A percentile compares a stretch with the other conserved stretches of the same genome.
phyloP scores from a whole-genome alignment of 441 rosid species.

The Erodium moschatum region DNA sequence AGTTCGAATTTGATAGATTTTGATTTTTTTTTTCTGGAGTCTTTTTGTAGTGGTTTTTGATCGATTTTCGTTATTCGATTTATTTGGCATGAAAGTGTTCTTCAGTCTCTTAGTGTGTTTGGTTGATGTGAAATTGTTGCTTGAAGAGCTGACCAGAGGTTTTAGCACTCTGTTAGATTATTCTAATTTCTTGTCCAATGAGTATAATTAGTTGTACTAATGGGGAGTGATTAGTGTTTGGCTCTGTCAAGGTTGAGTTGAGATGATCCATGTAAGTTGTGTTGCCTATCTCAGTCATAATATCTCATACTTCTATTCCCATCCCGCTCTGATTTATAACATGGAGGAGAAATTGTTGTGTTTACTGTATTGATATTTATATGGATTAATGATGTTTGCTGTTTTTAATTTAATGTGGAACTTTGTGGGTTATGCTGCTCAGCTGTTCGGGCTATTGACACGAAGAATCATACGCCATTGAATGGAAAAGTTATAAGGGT shows the following conservation, averaged over 20 bases:
- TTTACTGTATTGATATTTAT: no score
- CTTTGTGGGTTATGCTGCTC: conserved; percentile 6
- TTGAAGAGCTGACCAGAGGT: neutral
- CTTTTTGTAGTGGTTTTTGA: neutral
- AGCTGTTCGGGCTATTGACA: conserved; percentile 41
- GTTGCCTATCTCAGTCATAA: no score
- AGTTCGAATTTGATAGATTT: neutral
- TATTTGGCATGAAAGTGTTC: neutral
- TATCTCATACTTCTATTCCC: no score
- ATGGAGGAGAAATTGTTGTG: neutral
- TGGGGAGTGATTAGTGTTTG: neutral
- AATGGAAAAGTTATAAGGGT: conserved; percentile 44
- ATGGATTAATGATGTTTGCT: neutral
- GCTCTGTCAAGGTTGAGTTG: no score
- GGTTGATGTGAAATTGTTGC: neutral
- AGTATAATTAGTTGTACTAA: neutral
- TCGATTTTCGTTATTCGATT: neutral
- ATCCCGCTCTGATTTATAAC: no score
- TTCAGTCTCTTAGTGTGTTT: neutral
- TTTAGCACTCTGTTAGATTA: neutral
- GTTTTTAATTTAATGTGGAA: neutral
- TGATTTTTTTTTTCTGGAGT: no score
- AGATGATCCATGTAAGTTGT: no score
- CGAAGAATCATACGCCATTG: conserved; percentile 36
- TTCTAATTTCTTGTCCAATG: neutral